Evolutionary conservation across 768 basidiomycete genomes (phyloP), one percentile per base, ranked within the genome.

Genomic region (Serpula lacrymans): DNA sequence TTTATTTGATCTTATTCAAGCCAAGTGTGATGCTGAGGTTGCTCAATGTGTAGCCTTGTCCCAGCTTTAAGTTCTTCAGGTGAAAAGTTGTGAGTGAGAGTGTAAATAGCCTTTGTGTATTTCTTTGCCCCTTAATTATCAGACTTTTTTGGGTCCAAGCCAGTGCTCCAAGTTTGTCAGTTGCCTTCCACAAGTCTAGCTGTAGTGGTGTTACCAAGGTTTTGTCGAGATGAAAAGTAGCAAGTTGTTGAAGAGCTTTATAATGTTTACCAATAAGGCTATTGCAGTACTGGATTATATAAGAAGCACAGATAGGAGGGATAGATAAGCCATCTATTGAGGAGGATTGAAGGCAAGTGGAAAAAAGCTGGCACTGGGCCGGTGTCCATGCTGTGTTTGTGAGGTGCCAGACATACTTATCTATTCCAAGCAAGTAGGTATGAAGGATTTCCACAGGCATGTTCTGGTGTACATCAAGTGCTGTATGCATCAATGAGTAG

Each of bases 361-460:
- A 46, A 49, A 63, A 63, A 1, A 49, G 7, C 9, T 57, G 52
- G 5, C 47, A 38, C 26, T 62, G 47, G 7, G 49, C 44, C 8
- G 47, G 38, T 14, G 47, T 38, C 63, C 57, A 60, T 1, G n/a
- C 10, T 14, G 48, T 57, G 20, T 45, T 51, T 3, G 44, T 22
- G 39, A 41, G 4, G 45, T 67, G 50, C 65, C 64, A 67, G 4
- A 56, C 37, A 46, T 69, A 69, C 31, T 62, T 59, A 10, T 45
- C 42, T 5, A 48, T 37, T 2, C 60, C 59, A 5, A 62, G 48
- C 5, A 59, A 43, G 12, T 45, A 8, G 1, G 59, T 55, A 38
- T 70, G 67, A 3, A 72, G 53, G 3, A 69, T 59, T 42, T 72
- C 65, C 9, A 58, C 53, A 1, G 66, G 66, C 7, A 60, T 64